These are phyloP conservation scores for Sideroxylon spinosum DNA, from an alignment of 179 eudicot species.

Conservation along the genomic window DNA sequence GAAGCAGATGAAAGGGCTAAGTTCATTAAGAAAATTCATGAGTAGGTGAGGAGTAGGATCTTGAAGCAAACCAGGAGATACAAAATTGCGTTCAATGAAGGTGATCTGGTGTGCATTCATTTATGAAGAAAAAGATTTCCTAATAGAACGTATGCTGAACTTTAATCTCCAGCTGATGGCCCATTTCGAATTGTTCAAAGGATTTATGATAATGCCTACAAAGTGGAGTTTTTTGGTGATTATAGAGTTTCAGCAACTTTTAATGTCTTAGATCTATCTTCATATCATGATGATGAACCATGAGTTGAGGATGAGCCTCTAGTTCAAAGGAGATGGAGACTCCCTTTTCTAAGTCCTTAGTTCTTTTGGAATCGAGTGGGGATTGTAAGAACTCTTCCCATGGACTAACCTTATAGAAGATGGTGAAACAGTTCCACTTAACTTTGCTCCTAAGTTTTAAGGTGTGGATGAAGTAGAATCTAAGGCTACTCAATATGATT, in stretches of 20 bases:
- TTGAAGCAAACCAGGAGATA: neutral
- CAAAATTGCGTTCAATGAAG: neutral
- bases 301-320: neutral
- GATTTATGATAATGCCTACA: neutral
- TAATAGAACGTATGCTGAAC: neutral
- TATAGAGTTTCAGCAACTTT: neutral
- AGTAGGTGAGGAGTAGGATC: neutral
- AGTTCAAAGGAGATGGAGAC: too few relatives aligned
- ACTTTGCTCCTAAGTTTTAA: too few relatives aligned
- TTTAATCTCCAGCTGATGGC: neutral
- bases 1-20: too few relatives aligned
- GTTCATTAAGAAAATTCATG: neutral
- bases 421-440: too few relatives aligned
- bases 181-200: neutral
- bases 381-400: too few relatives aligned
- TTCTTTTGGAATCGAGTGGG: too few relatives aligned
- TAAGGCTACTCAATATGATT: too few relatives aligned
- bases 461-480: too few relatives aligned
- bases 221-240: neutral
- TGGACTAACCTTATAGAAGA: too few relatives aligned
- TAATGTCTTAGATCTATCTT: neutral
- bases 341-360: too few relatives aligned
- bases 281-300: neutral
- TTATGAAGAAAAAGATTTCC: neutral
- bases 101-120: neutral